Evolutionary conservation across 2,329 filamentous ascomycete species (phyloP).

Genomic region (Aspergillus udagawae): DNA sequence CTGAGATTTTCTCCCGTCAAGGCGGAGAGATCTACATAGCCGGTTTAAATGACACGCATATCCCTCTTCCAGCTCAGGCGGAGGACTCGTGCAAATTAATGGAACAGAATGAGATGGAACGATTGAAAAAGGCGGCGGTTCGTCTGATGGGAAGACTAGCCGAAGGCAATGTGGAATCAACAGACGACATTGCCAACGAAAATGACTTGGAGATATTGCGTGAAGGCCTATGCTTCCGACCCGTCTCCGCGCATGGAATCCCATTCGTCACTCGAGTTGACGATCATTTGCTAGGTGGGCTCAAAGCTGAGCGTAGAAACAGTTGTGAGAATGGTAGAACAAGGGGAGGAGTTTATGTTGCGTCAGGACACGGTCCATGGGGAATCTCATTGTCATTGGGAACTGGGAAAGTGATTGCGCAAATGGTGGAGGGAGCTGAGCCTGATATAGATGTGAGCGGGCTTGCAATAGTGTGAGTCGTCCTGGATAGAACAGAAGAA

Average conservation of each 20-base stretch:
- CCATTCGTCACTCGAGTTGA: slow-evolving; percentile 60
- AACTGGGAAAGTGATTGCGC: slow-evolving; percentile 66
- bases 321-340: slow-evolving; percentile 39
- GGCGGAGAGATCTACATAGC: slow-evolving; percentile 69
- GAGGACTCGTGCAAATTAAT: slow-evolving; percentile 35
- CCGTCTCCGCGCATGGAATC: slow-evolving; percentile 59
- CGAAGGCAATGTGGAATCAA: slow-evolving; percentile 5
- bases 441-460: slow-evolving; percentile 58
- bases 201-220: slow-evolving; percentile 60
- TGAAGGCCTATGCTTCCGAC: slow-evolving; percentile 68
- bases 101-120: slow-evolving; percentile 38
- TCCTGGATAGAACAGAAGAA: slow-evolving; percentile 36
- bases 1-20: slow-evolving; percentile 66
- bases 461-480: slow-evolving; percentile 49
- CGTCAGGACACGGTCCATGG: slow-evolving; percentile 73
- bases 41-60: slow-evolving; percentile 60
- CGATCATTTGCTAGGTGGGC: slow-evolving; percentile 53
- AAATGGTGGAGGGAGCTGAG: slow-evolving; percentile 60
- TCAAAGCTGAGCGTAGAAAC: slow-evolving; percentile 38
- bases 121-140: slow-evolving; percentile 29
- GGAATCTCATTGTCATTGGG: slow-evolving; percentile 63
- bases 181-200: slow-evolving; percentile 27
- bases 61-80: slow-evolving; percentile 58
- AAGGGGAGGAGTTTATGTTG: slow-evolving; percentile 62
- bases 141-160: slow-evolving; percentile 31